Evolutionary conservation across 2,329 filamentous ascomycete species (phyloP).

Genomic region (Colletotrichum magnum): DNA sequence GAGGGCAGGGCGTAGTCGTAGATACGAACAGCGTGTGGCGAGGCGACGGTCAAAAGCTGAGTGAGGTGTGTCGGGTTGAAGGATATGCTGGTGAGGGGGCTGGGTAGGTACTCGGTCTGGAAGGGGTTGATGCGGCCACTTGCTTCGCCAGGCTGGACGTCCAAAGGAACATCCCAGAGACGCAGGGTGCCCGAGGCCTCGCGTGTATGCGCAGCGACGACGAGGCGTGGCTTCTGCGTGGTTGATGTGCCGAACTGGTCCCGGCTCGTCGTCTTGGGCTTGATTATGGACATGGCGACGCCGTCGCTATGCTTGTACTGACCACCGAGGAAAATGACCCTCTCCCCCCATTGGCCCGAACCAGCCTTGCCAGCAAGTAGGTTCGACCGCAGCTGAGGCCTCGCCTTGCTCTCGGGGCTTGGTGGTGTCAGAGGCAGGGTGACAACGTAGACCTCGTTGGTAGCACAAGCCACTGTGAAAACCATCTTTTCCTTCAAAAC

Average conservation of each 20-base stretch:
- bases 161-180: conserved; percentile 71
- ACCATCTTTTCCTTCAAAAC: conserved; percentile 71
- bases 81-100: conserved; percentile 67
- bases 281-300: conserved; percentile 68
- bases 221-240: conserved; percentile 54
- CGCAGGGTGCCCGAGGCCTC: conserved; percentile 72
- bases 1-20: conserved; percentile 73
- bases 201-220: conserved; percentile 72
- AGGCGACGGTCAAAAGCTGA: conserved; percentile 70
- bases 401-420: conserved; percentile 70
- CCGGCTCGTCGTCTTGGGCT: conserved; percentile 51
- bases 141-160: conserved; percentile 52
- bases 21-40: conserved; percentile 70
- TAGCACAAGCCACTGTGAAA: conserved; percentile 72
- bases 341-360: conserved; percentile 75
- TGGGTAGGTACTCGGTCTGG: conserved; percentile 71
- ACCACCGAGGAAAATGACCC: conserved; percentile 66
- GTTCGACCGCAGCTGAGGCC: conserved; percentile 65
- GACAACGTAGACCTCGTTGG: conserved; percentile 69
- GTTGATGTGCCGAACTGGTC: conserved; percentile 22
- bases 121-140: conserved; percentile 61
- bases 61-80: conserved; percentile 73
- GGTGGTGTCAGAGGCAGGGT: conserved; percentile 74
- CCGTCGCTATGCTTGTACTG: conserved; percentile 68
- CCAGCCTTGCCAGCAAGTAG: conserved; percentile 69